A percentile compares a stretch with the other conserved stretches of the same genome.
Conservation (phyloP, 2,329 filamentous ascomycete species). For the Lasiodiplodia theobromae region DNA sequence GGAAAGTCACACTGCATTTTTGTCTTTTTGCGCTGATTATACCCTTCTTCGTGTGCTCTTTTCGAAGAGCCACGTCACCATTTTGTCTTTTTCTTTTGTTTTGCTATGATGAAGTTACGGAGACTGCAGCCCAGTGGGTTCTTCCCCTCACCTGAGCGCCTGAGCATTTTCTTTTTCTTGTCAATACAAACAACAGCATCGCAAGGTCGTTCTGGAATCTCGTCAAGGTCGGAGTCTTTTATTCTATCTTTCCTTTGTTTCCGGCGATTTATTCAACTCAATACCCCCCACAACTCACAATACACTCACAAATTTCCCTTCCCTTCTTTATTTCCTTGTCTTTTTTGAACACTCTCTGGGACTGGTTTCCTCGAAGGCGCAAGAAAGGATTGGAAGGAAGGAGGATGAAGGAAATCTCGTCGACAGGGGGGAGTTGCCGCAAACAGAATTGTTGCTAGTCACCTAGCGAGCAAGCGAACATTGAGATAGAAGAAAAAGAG, state of each 20-base stretch:
- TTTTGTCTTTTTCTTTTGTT: constrained; percentile 23
- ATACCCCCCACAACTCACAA: neutral
- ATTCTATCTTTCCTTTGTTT: neutral
- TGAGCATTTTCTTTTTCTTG: constrained; percentile 4
- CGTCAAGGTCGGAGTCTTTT: neutral
- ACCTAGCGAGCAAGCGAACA: neutral
- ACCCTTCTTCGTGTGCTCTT: constrained; percentile 10
- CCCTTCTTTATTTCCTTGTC: neutral
- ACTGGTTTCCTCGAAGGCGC: constrained; percentile 9
- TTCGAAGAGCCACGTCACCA: neutral
- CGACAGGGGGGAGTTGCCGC: neutral
- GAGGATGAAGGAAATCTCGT: neutral
- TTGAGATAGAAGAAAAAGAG: neutral
- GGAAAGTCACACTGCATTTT: constrained; percentile 1
- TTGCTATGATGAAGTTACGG: constrained; percentile 20
- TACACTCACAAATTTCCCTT: neutral
- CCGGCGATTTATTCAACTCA: neutral
- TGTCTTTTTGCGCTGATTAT: constrained; percentile 5
- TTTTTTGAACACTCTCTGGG: neutral
- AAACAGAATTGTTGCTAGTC: neutral
- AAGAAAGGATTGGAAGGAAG: neutral
- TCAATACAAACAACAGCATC: constrained; percentile 2
- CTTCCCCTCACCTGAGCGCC: neutral
- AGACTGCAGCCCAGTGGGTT: neutral
- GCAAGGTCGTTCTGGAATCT: neutral